phyloP scores from a whole-genome alignment of 2,329 filamentous ascomycete species.

The Alternaria triticina region DNA sequence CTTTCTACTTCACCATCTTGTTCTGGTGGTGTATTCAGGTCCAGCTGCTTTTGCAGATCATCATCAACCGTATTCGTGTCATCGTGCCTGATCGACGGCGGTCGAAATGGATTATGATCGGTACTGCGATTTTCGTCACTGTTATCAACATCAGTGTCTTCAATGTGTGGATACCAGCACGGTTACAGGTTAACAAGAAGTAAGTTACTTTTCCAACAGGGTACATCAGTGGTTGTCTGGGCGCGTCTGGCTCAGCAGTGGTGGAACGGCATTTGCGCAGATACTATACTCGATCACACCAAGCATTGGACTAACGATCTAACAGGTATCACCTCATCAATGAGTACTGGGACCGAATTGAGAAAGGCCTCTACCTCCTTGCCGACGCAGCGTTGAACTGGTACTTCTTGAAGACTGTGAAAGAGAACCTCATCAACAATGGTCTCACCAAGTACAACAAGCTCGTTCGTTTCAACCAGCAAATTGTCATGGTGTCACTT shows the following conservation, averaged over 20 bases:
- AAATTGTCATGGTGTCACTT: slow-evolving; percentile 58
- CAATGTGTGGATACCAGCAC: slow-evolving; percentile 51
- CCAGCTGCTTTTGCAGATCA: slow-evolving; percentile 49
- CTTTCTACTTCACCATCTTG: slow-evolving; percentile 44
- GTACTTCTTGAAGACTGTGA: slow-evolving; percentile 53
- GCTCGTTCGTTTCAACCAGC: slow-evolving; percentile 58
- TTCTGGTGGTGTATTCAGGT: slow-evolving; percentile 49
- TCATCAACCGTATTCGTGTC: slow-evolving; percentile 50
- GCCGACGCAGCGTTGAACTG: slow-evolving; percentile 48
- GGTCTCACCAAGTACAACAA: slow-evolving; percentile 60
- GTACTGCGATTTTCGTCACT: slow-evolving; percentile 47
- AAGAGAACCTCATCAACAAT: slow-evolving; percentile 56
- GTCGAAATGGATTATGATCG: slow-evolving; percentile 45
- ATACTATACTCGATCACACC: not conserved
- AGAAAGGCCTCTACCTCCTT: slow-evolving; percentile 47
- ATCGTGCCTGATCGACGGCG: slow-evolving; percentile 42
- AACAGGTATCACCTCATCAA: slow-evolving; percentile 41
- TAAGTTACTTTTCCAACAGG: slow-evolving; percentile 8
- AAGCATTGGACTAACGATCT: slow-evolving; percentile 3
- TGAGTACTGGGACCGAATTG: slow-evolving; percentile 48
- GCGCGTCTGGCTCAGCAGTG: not conserved
- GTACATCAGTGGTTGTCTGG: not conserved
- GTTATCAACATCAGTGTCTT: slow-evolving; percentile 47
- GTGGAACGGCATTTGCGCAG: not conserved
- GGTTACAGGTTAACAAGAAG: slow-evolving; percentile 38